Percentiles rank a stretch among this genome's conserved stretches.
These are phyloP conservation scores for Pseudonectria buxi DNA, from an alignment of 2,329 filamentous ascomycete genomes.

Conservation along the genomic window DNA sequence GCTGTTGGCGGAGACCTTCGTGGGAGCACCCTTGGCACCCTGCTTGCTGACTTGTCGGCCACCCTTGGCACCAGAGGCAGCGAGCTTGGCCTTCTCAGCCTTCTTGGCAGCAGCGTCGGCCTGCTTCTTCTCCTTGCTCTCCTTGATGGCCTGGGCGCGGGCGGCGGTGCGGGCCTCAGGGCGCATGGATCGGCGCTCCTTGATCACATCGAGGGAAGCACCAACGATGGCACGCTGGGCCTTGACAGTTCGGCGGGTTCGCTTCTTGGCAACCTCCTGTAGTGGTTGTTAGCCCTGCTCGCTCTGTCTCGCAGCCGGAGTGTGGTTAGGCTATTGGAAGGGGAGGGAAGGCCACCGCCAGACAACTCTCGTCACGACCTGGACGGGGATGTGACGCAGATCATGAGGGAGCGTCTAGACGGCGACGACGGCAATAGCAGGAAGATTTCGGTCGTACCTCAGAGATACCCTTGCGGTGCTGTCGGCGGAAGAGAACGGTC, in stretches of 20 bases:
- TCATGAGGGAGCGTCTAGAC: background rate
- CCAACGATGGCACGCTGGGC: constrained; percentile 97
- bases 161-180: constrained; percentile 93
- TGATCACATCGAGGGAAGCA: constrained; percentile 99
- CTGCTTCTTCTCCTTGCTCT: constrained; percentile 97
- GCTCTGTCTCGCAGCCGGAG: background rate
- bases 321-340: background rate
- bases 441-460: constrained; percentile 63
- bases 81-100: constrained; percentile 96
- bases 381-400: background rate
- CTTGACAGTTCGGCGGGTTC: constrained; percentile 96
- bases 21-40: constrained; percentile 82
- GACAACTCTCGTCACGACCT: background rate
- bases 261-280: constrained; percentile 99
- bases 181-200: constrained; percentile 92
- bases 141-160: constrained; percentile 85
- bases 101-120: constrained; percentile 88
- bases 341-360: background rate
- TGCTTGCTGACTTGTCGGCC: constrained; percentile 89
- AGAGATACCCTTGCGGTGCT: constrained; percentile 99
- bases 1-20: constrained; percentile 79
- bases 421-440: background rate
- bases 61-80: constrained; percentile 66
- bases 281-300: constrained; percentile 34
- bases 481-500: constrained; percentile 96